Conservation (phyloP, 2,329 filamentous ascomycete genomes). For the Aspergillus terreus region DNA sequence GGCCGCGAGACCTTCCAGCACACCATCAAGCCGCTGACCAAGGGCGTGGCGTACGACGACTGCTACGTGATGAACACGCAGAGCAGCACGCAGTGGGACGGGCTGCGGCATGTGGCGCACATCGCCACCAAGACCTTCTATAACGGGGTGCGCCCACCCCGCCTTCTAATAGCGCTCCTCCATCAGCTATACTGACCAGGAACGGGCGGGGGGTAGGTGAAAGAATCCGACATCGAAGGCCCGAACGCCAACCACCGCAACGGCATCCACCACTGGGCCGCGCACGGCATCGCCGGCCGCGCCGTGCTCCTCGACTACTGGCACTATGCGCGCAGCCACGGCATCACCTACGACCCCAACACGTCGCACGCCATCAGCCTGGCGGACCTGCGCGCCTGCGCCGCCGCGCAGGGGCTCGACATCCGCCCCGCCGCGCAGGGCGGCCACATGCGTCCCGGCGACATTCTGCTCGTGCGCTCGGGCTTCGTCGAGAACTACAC, state of each 20-base stretch:
- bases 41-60: conserved; percentile 43
- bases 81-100: conserved; percentile 49
- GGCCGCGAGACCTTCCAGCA: conserved; percentile 52
- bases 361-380: conserved; percentile 53
- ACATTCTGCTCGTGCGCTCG: conserved; percentile 63
- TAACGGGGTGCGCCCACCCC: conserved; percentile 31
- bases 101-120: conserved; percentile 46
- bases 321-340: conserved; percentile 48
- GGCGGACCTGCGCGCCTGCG: conserved; percentile 56
- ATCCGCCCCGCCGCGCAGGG: conserved; percentile 55
- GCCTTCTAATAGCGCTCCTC: background rate
- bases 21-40: conserved; percentile 46
- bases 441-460: conserved; percentile 56
- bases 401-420: conserved; percentile 57
- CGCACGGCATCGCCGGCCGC: conserved; percentile 40
- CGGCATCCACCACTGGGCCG: conserved; percentile 43
- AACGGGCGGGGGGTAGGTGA: conserved; percentile 20
- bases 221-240: conserved; percentile 33
- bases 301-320: conserved; percentile 43
- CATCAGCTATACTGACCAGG: no score
- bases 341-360: conserved; percentile 51
- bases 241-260: conserved; percentile 33
- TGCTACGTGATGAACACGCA: conserved; percentile 47
- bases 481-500: conserved; percentile 61
- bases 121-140: conserved; percentile 37